A percentile compares a stretch with the other conserved stretches of the same genome.
phyloP scores from a whole-genome alignment of 305 asterid genomes.

The Fraxinus platypoda region DNA sequence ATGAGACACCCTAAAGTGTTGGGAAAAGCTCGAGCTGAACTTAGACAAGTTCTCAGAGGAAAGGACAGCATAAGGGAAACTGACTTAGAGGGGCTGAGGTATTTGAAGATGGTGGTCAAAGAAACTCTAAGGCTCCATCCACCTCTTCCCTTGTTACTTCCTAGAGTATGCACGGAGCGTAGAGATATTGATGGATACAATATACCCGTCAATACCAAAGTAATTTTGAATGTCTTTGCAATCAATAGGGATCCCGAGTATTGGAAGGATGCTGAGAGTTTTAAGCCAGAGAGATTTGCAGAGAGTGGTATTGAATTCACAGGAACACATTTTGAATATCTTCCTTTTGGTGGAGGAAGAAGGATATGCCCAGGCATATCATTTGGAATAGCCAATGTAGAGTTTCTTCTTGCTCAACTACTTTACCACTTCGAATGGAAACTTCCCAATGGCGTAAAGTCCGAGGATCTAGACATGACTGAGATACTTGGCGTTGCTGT shows the following conservation, averaged over 20 bases:
- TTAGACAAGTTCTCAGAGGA: conserved; percentile 15
- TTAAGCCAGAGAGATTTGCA: neutral
- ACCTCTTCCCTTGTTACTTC: conserved; percentile 4
- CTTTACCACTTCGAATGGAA: neutral
- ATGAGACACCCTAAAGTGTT: conserved; percentile 17
- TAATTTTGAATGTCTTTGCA: neutral
- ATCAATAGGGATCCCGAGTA: neutral
- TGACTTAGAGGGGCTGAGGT: neutral
- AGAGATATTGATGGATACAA: neutral
- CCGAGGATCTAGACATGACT: neutral
- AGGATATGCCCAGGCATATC: neutral
- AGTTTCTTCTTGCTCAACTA: neutral
- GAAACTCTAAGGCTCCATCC: conserved; percentile 6
- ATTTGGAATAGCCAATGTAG: neutral
- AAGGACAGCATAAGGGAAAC: neutral
- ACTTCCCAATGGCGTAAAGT: neutral
- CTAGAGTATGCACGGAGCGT: neutral
- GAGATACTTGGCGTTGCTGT: neutral
- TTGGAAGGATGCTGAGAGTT: neutral
- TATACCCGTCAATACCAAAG: neutral
- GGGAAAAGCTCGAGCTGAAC: conserved; percentile 25
- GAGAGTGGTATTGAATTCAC: neutral
- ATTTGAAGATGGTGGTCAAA: conserved; percentile 3
- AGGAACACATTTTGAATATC: neutral
- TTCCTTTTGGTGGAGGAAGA: neutral